Conservation (phyloP, 2,329 filamentous ascomycete species). For the Microcyclosporella mali region DNA sequence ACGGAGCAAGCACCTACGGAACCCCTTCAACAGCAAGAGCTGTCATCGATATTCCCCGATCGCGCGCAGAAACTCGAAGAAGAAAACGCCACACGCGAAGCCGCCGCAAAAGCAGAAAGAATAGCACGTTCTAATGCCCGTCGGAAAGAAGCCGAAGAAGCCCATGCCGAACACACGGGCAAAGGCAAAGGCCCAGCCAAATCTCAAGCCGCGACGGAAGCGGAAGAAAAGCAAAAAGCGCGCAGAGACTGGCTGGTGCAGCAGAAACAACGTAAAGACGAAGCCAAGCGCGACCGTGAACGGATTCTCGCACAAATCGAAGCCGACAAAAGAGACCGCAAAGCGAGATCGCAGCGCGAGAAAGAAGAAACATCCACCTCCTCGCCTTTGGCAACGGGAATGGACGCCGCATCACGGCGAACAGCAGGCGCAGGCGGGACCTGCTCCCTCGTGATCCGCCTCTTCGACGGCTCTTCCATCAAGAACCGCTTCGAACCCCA, state of each 20-base stretch:
- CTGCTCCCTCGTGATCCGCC: slow-evolving; percentile 61
- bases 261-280: slow-evolving; percentile 56
- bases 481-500: slow-evolving; percentile 59
- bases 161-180: slow-evolving; percentile 20
- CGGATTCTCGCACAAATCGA: slow-evolving; percentile 70
- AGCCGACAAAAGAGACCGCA: slow-evolving; percentile 65
- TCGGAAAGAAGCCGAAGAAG: slow-evolving; percentile 35
- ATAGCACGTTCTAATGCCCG: slow-evolving; percentile 33
- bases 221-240: slow-evolving; percentile 26
- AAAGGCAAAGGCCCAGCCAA: slow-evolving; percentile 21
- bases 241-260: slow-evolving; percentile 31
- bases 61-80: slow-evolving; percentile 45
- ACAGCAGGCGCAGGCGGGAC: slow-evolving; percentile 18
- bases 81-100: slow-evolving; percentile 36
- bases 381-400: no score
- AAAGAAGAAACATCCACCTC: slow-evolving; percentile 11
- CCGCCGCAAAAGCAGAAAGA: slow-evolving; percentile 45
- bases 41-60: slow-evolving; percentile 43
- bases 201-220: slow-evolving; percentile 35
- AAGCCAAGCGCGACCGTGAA: slow-evolving; percentile 62
- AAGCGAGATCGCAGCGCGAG: slow-evolving; percentile 46
- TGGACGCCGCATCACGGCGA: slow-evolving; percentile 14
- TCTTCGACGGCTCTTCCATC: slow-evolving; percentile 78
- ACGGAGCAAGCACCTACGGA: background rate
- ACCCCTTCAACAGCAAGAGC: slow-evolving; percentile 7